These are phyloP conservation scores for Trichoderma sp. DNA, from an alignment of 2,329 filamentous ascomycete species.

Conservation along the genomic window DNA sequence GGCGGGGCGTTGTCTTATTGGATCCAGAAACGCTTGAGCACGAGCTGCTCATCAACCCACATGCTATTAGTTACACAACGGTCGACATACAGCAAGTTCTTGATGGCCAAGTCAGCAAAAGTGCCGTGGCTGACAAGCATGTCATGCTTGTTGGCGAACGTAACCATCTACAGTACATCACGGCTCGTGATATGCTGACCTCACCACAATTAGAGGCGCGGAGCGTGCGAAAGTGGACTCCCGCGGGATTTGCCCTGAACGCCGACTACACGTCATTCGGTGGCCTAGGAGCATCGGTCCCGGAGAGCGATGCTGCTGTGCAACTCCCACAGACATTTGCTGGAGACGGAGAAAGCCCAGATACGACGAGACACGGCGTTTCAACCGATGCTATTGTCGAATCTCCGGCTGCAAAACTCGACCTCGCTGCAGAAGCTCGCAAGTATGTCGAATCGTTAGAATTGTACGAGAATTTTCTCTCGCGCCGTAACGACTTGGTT, in stretches of 20 bases:
- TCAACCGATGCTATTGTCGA: not conserved
- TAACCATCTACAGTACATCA: slow-evolving; percentile 19
- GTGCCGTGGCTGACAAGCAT: slow-evolving; percentile 20
- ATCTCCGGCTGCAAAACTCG: not conserved
- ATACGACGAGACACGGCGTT: not conserved
- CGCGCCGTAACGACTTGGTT: slow-evolving; percentile 21
- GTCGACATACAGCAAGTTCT: slow-evolving; percentile 21
- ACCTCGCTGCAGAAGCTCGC: slow-evolving; percentile 20
- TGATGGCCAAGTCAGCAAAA: not conserved
- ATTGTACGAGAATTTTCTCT: slow-evolving; percentile 19
- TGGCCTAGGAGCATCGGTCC: slow-evolving; percentile 23
- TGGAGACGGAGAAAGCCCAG: not conserved
- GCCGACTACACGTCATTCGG: not conserved
- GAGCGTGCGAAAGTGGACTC: slow-evolving; percentile 21
- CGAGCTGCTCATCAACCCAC: slow-evolving; percentile 23
- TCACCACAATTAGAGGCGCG: slow-evolving; percentile 21
- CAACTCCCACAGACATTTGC: slow-evolving; percentile 9
- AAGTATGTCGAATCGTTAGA: slow-evolving; percentile 22
- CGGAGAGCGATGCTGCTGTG: slow-evolving; percentile 21
- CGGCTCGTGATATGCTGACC: slow-evolving; percentile 24
- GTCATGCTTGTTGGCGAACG: slow-evolving; percentile 24
- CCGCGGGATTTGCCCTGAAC: not conserved
- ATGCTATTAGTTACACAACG: slow-evolving; percentile 23
- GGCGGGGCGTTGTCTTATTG: slow-evolving; percentile 24
- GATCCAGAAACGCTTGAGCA: slow-evolving; percentile 25